Conservation (phyloP, 2,329 filamentous ascomycete species). For the Reticulascus tulasneorum region DNA sequence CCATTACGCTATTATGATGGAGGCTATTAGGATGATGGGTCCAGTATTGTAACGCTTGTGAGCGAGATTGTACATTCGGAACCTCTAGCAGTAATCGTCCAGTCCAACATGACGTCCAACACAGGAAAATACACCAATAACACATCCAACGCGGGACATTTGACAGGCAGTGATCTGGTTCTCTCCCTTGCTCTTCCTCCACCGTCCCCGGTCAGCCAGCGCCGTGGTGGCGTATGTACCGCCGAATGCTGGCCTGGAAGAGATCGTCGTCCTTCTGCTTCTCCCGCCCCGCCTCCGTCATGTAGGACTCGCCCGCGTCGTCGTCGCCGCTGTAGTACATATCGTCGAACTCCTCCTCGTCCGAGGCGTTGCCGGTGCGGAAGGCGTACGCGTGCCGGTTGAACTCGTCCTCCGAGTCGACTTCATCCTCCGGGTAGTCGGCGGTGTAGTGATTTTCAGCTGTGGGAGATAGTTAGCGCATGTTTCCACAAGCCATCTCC, state of each 20-base stretch:
- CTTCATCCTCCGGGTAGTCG: slow-evolving; percentile 77
- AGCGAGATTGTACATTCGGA: too few relatives aligned
- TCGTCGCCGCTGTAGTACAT: slow-evolving; percentile 31
- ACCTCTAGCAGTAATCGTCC: too few relatives aligned
- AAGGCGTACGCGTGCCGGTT: slow-evolving; percentile 53
- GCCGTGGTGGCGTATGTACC: slow-evolving; percentile 16
- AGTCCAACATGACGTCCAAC: too few relatives aligned
- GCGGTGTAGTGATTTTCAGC: slow-evolving; percentile 76
- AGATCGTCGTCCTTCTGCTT: slow-evolving; percentile 22
- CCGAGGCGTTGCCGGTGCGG: slow-evolving; percentile 49
- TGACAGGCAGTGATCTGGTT: too few relatives aligned
- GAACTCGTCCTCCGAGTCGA: slow-evolving; percentile 59
- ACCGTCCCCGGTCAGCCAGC: slow-evolving; percentile 1
- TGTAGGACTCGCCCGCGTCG: slow-evolving; percentile 25
- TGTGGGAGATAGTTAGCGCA: slow-evolving; percentile 21
- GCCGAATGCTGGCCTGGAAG: slow-evolving; percentile 18
- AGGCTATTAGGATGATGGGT: too few relatives aligned
- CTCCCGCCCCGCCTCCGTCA: slow-evolving; percentile 34
- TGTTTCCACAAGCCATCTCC: too few relatives aligned
- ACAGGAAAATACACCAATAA: too few relatives aligned
- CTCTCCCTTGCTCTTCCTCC: too few relatives aligned
- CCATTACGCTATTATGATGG: too few relatives aligned
- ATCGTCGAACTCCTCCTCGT: slow-evolving; percentile 50
- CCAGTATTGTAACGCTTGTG: too few relatives aligned
- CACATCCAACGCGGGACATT: too few relatives aligned